phyloP scores from a whole-genome alignment of 768 basidiomycete genomes.

The Podaxis pistillaris region DNA sequence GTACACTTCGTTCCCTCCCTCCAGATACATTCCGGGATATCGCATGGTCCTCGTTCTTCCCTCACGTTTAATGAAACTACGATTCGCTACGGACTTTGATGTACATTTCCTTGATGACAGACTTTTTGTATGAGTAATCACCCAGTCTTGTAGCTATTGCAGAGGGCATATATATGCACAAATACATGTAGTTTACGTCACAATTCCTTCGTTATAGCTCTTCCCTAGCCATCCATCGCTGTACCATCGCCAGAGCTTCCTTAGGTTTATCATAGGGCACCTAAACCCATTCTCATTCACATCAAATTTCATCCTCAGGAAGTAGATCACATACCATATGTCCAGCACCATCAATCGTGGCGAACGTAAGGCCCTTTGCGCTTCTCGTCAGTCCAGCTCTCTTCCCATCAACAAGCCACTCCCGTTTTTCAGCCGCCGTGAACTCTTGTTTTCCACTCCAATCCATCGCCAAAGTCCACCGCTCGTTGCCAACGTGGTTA shows the following conservation, averaged over 20 bases:
- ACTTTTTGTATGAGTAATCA: background rate
- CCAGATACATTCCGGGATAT: constrained; percentile 1
- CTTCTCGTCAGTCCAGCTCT: constrained; percentile 36
- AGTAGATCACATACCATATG: constrained; percentile 52
- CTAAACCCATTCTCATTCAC: background rate
- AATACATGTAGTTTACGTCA: background rate
- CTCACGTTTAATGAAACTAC: constrained; percentile 9
- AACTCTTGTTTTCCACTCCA: constrained; percentile 62
- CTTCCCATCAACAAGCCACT: constrained; percentile 59
- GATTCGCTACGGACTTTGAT: background rate
- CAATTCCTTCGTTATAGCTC: background rate
- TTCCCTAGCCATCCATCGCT: constrained; percentile 12
- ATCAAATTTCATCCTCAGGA: background rate
- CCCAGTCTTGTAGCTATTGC: background rate
- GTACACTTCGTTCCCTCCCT: constrained; percentile 6
- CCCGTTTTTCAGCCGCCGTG: constrained; percentile 41
- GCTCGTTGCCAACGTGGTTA: constrained; percentile 73
- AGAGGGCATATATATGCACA: background rate
- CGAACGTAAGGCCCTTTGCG: constrained; percentile 57
- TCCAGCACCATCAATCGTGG: constrained; percentile 63
- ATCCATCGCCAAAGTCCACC: constrained; percentile 66
- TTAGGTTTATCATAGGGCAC: constrained; percentile 17
- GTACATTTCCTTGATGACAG: background rate
- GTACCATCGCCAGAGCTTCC: constrained; percentile 14
- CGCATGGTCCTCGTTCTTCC: constrained; percentile 13